Evolutionary conservation across 2,329 filamentous ascomycete species (phyloP), one percentile per base, ranked within the genome.

Genomic region (Exophiala aquamarina): DNA sequence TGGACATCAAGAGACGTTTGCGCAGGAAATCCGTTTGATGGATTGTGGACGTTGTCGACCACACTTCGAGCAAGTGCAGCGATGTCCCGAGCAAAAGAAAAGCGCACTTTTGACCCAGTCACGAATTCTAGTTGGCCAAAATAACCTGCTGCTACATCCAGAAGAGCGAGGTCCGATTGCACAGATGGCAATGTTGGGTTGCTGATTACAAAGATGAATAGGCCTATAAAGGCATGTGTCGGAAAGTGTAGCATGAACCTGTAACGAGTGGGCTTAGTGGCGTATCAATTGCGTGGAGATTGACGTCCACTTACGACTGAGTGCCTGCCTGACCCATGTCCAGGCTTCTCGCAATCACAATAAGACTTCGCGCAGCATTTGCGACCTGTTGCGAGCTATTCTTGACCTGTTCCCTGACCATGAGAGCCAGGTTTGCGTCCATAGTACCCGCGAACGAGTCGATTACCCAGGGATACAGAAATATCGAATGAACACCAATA

Each of bases 381-480:
- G 42, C 42, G 4, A 44, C 21, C 9, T 20, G 11, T 2, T 44
- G 33, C 11, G 42, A 37, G 21, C 42, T 44, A 9, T 10, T 23
- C 11, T 18, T 18, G n/a, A 38, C 29, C 17, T 44, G 42, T 11
- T 20, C 21, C 11, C 18, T 21, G 32, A 44, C 14, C 11, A 8
- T 10, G 3, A 2, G 13, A 19, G 19, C 19, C 13, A 38, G 21
- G 3, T 29, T 26, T 2, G 33, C 10, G 14, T 44, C 34, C 21
- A 29, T n/a, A n/a, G 9, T 23, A 10, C 15, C 13, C 11, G 41
- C 15, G 13, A 26, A 34, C n/a, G 41, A 34, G 8, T 34, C 17
- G 11, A 31, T 29, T 10, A 37, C 17, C 42, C 42, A 44, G 4
- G 42, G 42, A 26, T 44, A 44, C 11, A 20, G n/a, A 32, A 44